Conservation (phyloP, 2,329 filamentous ascomycete genomes). For the Fusarium domesticum region DNA sequence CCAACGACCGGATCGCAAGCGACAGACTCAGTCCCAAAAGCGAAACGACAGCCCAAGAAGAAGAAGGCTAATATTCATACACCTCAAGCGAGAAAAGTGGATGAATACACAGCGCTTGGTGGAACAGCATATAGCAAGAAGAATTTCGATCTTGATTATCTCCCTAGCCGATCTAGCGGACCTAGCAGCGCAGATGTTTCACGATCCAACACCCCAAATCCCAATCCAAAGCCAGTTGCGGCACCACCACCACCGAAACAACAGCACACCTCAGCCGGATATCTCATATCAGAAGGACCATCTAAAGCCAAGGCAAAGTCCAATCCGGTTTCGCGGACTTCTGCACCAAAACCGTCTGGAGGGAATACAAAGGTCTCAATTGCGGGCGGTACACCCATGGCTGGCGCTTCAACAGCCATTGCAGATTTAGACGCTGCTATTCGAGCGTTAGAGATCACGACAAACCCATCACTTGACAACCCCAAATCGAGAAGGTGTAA, state of each 20-base stretch:
- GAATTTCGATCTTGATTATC: slow-evolving; percentile 68
- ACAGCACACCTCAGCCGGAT: slow-evolving; percentile 64
- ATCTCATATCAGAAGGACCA: slow-evolving; percentile 73
- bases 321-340: slow-evolving; percentile 49
- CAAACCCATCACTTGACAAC: slow-evolving; percentile 68
- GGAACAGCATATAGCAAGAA: slow-evolving; percentile 75
- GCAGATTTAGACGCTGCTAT: slow-evolving; percentile 78
- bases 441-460: slow-evolving; percentile 83
- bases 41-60: slow-evolving; percentile 46
- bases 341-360: slow-evolving; percentile 52
- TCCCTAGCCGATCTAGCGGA: slow-evolving; percentile 49
- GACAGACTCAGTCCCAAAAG: slow-evolving; percentile 47
- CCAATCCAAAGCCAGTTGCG: slow-evolving; percentile 28
- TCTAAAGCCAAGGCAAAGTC: slow-evolving; percentile 56
- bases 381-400: slow-evolving; percentile 76
- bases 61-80: slow-evolving; percentile 64
- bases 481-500: slow-evolving; percentile 67
- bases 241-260: slow-evolving; percentile 49
- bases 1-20: slow-evolving; percentile 17
- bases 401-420: slow-evolving; percentile 71
- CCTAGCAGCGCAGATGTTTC: slow-evolving; percentile 37
- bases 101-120: slow-evolving; percentile 59
- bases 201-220: slow-evolving; percentile 36
- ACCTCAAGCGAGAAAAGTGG: slow-evolving; percentile 58
- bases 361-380: slow-evolving; percentile 66